Conservation (phyloP, 2,329 filamentous ascomycete genomes). For the Lachnellula subtilissima region DNA sequence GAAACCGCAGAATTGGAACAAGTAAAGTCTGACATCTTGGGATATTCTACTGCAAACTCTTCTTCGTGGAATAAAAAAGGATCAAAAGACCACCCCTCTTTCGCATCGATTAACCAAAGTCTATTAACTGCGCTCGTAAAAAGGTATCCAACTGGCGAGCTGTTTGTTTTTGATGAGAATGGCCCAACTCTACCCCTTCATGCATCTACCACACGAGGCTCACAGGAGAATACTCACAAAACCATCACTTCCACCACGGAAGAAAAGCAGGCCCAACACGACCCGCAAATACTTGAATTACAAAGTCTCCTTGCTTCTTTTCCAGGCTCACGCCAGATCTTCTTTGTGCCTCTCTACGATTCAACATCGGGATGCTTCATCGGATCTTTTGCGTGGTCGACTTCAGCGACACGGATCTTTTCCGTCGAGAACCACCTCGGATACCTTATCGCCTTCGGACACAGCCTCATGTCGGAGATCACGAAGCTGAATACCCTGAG, state of each 20-base stretch:
- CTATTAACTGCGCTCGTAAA: conserved; percentile 20
- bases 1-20: too few relatives aligned
- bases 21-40: conserved; percentile 22
- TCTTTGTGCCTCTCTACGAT: conserved; percentile 45
- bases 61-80: conserved; percentile 17
- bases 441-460: conserved; percentile 38
- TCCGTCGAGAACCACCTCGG: conserved; percentile 32
- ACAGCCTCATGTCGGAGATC: conserved; percentile 49
- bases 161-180: conserved; percentile 25
- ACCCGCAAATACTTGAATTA: conserved; percentile 20
- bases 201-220: neutral
- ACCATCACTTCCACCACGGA: neutral
- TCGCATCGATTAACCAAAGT: conserved; percentile 19
- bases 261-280: conserved; percentile 11
- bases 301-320: conserved; percentile 33
- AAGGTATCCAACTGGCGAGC: conserved; percentile 25
- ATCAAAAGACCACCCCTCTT: conserved; percentile 1
- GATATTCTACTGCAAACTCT: conserved; percentile 21
- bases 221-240: neutral
- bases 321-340: conserved; percentile 40
- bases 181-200: conserved; percentile 14
- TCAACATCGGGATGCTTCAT: conserved; percentile 42
- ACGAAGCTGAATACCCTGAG: conserved; percentile 46
- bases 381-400: conserved; percentile 44
- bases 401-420: conserved; percentile 33